These are phyloP conservation scores for Yamadazyma songkhlaensis DNA, from an alignment of 1,139 yeast species.

Conservation along the genomic window DNA sequence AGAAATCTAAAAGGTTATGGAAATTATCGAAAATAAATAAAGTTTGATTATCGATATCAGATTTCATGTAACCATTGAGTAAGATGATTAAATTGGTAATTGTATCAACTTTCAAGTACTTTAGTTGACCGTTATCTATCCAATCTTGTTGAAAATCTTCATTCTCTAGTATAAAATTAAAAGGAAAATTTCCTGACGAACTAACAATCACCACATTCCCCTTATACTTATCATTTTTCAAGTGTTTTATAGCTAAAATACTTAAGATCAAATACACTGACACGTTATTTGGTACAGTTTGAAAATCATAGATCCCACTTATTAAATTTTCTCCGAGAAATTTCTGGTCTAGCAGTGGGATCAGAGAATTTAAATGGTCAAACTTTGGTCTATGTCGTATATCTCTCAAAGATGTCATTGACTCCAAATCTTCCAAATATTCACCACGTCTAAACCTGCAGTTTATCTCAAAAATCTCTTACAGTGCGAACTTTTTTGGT, in stretches of 20 bases:
- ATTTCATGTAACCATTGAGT: constrained; percentile 5
- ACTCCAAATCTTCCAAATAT: background rate
- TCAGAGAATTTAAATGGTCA: constrained; percentile 9
- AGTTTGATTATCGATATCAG: constrained; percentile 10
- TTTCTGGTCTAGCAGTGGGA: constrained; percentile 14
- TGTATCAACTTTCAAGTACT: constrained; percentile 22
- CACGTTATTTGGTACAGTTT: constrained; percentile 32
- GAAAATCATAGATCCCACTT: constrained; percentile 31
- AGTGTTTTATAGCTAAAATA: constrained; percentile 28
- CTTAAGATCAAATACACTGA: constrained; percentile 22
- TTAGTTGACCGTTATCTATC: constrained; percentile 8
- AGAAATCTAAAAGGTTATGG: constrained; percentile 37
- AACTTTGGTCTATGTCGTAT: background rate
- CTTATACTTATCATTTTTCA: constrained; percentile 11
- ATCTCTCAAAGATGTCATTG: constrained; percentile 1
- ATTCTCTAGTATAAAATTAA: constrained; percentile 17
- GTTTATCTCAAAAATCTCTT: background rate
- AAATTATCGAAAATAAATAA: constrained; percentile 30
- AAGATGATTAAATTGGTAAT: constrained; percentile 26
- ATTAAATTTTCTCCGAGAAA: constrained; percentile 2
- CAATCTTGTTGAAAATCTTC: constrained; percentile 19
- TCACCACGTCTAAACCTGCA: too few relatives aligned
- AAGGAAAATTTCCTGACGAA: constrained; percentile 27
- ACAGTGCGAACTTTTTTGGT: background rate
- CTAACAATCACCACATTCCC: constrained; percentile 24